Evolutionary conservation across 805 yeast genomes (phyloP), one percentile per base, ranked within the genome.

Genomic region (Wickerhamomyces alni): DNA sequence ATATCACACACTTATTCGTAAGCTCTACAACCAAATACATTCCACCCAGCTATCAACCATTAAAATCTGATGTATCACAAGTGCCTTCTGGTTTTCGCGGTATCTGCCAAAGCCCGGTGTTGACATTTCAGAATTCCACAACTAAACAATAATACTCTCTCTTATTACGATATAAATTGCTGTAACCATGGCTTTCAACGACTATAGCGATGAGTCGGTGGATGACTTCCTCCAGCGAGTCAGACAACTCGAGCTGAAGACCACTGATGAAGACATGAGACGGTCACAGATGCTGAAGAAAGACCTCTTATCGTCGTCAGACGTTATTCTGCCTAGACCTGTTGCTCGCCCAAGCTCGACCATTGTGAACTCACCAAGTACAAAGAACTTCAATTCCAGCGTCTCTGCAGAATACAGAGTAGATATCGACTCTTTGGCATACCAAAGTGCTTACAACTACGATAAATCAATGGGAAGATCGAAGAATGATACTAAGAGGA

Each of bases 391-490:
- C 39, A 50, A 50, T 18, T 29, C 41, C 38, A 52, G 59, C 28
- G 71, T 75, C 16, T 68, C 81, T 4, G 49, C 50, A 19, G 66
- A 66, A 8, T 73, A 70, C 35, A 75, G 80, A 56, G 39, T 53
- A 9, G 40, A 48, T 24, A 57, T 69, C 40, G 63, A 61, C 45
- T 62, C 66, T 6, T 66, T 82, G 50, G 71, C 80, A 64, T 70
- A 68, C 40, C 89, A 83, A 59, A 59, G 67, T 37, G 72, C 81
- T 4, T 84, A 91, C 62, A 80, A 77, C 47, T 52, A 58, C 8
- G 64, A 66, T 9, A 60, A 65, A 25, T 88, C 67, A 21, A 21
- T 21, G 9, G 24, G 24, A 21, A 77, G 80, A 58, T 77, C 69
- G 37, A 87, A 81, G 65, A n/a, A n/a, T n/a, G n/a, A n/a, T n/a